Base-by-base conservation (phyloP, 208 protist species). In the Porcisia deanei region DNA sequence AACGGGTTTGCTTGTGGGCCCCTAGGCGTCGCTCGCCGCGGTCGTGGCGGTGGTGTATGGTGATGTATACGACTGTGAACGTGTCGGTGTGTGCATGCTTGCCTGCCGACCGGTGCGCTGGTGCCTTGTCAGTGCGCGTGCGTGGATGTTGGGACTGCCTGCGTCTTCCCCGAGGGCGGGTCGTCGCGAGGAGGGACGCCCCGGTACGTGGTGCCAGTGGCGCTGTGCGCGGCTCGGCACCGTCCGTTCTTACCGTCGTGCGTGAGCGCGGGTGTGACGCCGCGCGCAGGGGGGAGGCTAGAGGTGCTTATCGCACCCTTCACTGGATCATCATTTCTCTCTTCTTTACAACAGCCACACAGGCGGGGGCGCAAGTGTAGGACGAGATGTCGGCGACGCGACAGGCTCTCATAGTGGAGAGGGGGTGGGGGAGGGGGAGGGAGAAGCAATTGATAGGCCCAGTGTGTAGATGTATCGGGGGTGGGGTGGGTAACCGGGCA, bases 1-100 rank as follows among this genome's bases (percentile, higher is more conserved):
- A 90, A 90, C 76, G 82, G 80, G 86, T 87, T 90, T 90, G 86
- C 86, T 90, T 86, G 63, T 69, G 64, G 73, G 66, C 34, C 59
- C 61, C 61, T 67, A 39, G 49, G 73, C 73, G 64, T 71, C 73
- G 41, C 63, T 64, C 64, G 64, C 73, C 73, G 64, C 73, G 57
- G 73, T 66, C 43, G 64, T 77, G 73, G 73, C 63, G 63, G 64
- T 55, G 61, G 73, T 59, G 64, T 77, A 54, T 30, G 30, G 30
- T 0, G 30, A 30, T 30, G 30, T 30, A 30, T 30, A 30, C 30
- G 30, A 30, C 30, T 30, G 30, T 30, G 30, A 30, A 0, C 30
- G 30, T 30, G 30, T 30, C 30, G 5, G 47, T 52, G 54, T 47
- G 61, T 58, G 74, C 34, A 39, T 72, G 73, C 30, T 20, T 63